phyloP scores from a whole-genome alignment of 106 monocot species.

The Dioscorea dumetorum region DNA sequence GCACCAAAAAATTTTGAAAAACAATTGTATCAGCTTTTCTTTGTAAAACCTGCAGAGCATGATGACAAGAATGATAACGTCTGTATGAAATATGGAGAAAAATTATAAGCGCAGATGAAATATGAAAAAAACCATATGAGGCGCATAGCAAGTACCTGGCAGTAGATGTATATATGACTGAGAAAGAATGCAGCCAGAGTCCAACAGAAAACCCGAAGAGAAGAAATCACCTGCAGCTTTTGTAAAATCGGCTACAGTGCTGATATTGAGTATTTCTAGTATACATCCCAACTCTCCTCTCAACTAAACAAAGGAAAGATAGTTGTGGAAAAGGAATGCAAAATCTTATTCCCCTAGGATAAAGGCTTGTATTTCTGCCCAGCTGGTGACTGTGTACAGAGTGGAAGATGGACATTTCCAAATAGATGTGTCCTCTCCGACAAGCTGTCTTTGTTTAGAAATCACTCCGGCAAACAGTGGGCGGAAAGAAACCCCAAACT shows the following conservation, averaged over 20 bases:
- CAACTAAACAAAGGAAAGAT: neutral
- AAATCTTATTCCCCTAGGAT: slow-evolving; percentile 47
- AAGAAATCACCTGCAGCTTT: neutral
- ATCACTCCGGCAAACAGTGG: slow-evolving; percentile 62
- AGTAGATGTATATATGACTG: too few relatives aligned
- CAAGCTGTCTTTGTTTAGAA: slow-evolving; percentile 53
- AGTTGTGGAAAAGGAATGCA: neutral
- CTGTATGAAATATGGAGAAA: too few relatives aligned
- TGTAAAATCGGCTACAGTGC: neutral
- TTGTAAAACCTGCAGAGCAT: too few relatives aligned
- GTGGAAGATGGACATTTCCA: slow-evolving; percentile 62
- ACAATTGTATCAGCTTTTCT: too few relatives aligned
- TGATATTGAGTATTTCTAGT: neutral
- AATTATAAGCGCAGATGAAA: too few relatives aligned
- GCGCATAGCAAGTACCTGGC: too few relatives aligned
- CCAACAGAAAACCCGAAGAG: too few relatives aligned
- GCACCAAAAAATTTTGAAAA: too few relatives aligned
- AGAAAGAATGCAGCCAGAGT: too few relatives aligned
- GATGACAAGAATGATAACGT: too few relatives aligned
- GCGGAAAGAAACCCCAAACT: slow-evolving; percentile 72
- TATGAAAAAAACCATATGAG: too few relatives aligned
- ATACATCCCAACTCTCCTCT: neutral
- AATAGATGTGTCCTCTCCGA: slow-evolving; percentile 4
- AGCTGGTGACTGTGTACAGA: slow-evolving; percentile 79
- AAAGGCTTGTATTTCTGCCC: slow-evolving; percentile 88